These are phyloP conservation scores for Nepenthes alata DNA, from an alignment of 179 eudicot genomes.

Conservation along the genomic window DNA sequence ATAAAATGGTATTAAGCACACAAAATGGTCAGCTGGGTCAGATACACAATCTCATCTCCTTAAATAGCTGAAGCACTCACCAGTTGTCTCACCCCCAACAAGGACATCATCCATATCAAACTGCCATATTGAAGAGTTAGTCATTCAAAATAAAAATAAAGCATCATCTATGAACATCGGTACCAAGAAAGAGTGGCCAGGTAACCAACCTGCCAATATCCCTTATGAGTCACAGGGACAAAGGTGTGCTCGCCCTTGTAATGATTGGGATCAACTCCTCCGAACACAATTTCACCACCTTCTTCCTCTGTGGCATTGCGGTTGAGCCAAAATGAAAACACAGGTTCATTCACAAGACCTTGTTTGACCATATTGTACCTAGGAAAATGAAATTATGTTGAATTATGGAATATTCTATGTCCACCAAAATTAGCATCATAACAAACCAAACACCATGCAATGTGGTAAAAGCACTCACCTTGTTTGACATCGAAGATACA, in stretches of 20 bases:
- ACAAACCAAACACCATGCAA: neutral
- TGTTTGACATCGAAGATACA: neutral
- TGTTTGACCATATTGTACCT: slow-evolving; percentile 90
- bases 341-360: slow-evolving; percentile 52
- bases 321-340: slow-evolving; percentile 81
- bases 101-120: slow-evolving; percentile 38
- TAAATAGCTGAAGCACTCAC: slow-evolving; percentile 10
- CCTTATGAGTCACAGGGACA: slow-evolving; percentile 68
- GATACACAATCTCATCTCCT: neutral
- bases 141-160: too few relatives aligned
- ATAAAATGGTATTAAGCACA: neutral
- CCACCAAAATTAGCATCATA: neutral
- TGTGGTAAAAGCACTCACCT: too few relatives aligned
- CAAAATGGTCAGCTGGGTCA: neutral
- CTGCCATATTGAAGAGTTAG: slow-evolving; percentile 9
- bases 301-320: slow-evolving; percentile 49
- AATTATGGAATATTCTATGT: neutral
- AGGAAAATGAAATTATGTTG: neutral
- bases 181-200: neutral
- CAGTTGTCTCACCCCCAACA: slow-evolving; percentile 27
- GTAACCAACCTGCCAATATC: slow-evolving; percentile 79
- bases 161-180: neutral
- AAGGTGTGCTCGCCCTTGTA: slow-evolving; percentile 69
- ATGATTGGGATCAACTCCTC: slow-evolving; percentile 70
- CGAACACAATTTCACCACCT: slow-evolving; percentile 79